Evolutionary conservation across 768 basidiomycete genomes (phyloP).

Genomic region (Melanogaster broomeanus): DNA sequence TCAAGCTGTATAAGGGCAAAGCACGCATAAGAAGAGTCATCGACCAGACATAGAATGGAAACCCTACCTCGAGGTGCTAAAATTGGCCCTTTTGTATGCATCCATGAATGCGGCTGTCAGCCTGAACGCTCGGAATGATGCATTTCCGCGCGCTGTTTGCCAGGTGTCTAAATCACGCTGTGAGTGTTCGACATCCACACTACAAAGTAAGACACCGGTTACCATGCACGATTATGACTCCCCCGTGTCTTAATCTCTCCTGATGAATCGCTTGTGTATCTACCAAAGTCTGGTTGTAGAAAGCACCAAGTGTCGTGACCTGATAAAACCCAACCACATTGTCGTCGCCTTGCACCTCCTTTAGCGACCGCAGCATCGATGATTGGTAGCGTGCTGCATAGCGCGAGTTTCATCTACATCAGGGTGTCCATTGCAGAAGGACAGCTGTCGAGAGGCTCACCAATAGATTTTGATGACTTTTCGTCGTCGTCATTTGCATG

Average conservation of each 20-base stretch:
- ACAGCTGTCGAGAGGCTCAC: slow-evolving; percentile 41
- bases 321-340: slow-evolving; percentile 95
- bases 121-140: slow-evolving; percentile 87
- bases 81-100: slow-evolving; percentile 80
- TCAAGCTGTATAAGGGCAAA: slow-evolving; percentile 53
- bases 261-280: slow-evolving; percentile 86
- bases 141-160: slow-evolving; percentile 77
- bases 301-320: slow-evolving; percentile 81
- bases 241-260: slow-evolving; percentile 83
- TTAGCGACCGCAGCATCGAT: slow-evolving; percentile 82
- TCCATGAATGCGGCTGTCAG: slow-evolving; percentile 79
- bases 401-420: slow-evolving; percentile 7
- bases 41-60: slow-evolving; percentile 1
- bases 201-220: slow-evolving; percentile 19
- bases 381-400: slow-evolving; percentile 74
- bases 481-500: slow-evolving; percentile 78
- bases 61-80: slow-evolving; percentile 79
- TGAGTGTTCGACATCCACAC: slow-evolving; percentile 3
- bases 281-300: slow-evolving; percentile 78
- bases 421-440: slow-evolving; percentile 3
- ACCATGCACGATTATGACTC: slow-evolving; percentile 86
- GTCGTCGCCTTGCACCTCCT: slow-evolving; percentile 90
- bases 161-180: slow-evolving; percentile 61
- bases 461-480: slow-evolving; percentile 73
- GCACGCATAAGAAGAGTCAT: neutral